Evolutionary conservation across 2,329 filamentous ascomycete genomes (phyloP).

Genomic region (Cucurbitaria berberidis): DNA sequence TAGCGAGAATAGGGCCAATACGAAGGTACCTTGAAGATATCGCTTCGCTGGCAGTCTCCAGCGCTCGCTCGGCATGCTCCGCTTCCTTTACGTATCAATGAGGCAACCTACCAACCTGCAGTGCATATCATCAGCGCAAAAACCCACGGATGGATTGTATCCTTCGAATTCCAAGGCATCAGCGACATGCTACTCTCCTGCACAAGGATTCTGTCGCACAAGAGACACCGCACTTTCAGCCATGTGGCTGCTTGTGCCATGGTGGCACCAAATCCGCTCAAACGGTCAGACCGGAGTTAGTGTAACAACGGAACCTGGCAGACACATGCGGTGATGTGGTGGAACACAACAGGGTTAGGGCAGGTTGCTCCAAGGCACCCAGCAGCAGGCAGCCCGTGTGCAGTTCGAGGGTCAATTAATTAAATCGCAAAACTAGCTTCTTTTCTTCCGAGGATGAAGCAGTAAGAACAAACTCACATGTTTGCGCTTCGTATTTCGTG

Average conservation of each 20-base stretch:
- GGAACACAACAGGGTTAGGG: not conserved
- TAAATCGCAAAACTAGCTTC: constrained; percentile 1
- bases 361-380: not conserved
- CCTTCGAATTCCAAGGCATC: not conserved
- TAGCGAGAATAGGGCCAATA: not conserved
- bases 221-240: constrained; percentile 16
- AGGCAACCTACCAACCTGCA: too few relatives aligned
- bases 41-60: not conserved
- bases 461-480: not conserved
- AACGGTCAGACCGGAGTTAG: constrained; percentile 2
- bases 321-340: constrained; percentile 1
- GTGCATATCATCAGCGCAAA: not conserved
- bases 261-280: not conserved
- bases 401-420: not conserved
- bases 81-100: too few relatives aligned
- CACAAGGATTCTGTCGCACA: constrained; percentile 4
- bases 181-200: constrained; percentile 2
- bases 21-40: not conserved
- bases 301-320: constrained; percentile 1
- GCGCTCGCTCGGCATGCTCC: not conserved
- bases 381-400: not conserved
- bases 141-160: too few relatives aligned
- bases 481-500: not conserved
- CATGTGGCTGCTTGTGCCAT: constrained; percentile 13
- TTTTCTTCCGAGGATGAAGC: not conserved